These are phyloP conservation scores for Moniliella sp. DNA, from an alignment of 1,284 basidiomycete genomes.

Conservation along the genomic window DNA sequence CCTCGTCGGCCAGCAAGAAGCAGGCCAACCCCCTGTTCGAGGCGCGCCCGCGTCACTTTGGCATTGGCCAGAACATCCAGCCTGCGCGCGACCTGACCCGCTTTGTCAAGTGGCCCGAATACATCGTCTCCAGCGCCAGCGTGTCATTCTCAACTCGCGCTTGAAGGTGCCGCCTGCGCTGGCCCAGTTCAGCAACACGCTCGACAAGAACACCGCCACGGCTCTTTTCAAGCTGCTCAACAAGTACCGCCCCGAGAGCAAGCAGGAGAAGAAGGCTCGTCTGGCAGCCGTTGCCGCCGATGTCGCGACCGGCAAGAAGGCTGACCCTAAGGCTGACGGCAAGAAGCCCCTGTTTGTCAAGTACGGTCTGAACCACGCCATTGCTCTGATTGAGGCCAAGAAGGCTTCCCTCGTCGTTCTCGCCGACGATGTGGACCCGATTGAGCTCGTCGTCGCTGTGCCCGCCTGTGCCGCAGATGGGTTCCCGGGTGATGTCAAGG, in stretches of 20 bases:
- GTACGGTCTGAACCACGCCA: constrained; percentile 88
- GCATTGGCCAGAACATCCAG: constrained; percentile 85
- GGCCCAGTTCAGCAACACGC: constrained; percentile 86
- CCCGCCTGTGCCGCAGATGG: constrained; percentile 98
- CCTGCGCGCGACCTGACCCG: constrained; percentile 76
- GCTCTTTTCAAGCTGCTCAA: constrained; percentile 93
- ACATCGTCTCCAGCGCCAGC: constrained; percentile 95
- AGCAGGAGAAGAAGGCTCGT: constrained; percentile 93
- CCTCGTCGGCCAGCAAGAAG: too few species aligned
- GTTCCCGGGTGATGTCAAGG: constrained; percentile 90
- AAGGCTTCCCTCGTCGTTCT: constrained; percentile 92
- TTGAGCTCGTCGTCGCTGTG: constrained; percentile 80
- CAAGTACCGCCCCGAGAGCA: constrained; percentile 80
- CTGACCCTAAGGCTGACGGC: constrained; percentile 30
- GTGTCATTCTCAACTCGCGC: constrained; percentile 92
- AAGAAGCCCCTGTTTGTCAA: constrained; percentile 85
- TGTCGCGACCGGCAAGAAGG: constrained; percentile 45
- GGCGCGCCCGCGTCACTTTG: constrained; percentile 69
- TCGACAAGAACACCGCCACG: constrained; percentile 98
- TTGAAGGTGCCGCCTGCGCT: constrained; percentile 96
- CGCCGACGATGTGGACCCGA: constrained; percentile 93
- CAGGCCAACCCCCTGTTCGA: constrained; percentile 97
- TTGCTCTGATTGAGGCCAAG: constrained; percentile 74
- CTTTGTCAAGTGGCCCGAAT: constrained; percentile 99
- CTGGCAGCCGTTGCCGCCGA: constrained; percentile 55